These are phyloP conservation scores for Chlorella sp. DNA, from an alignment of 139 green algal genomes.

Conservation along the genomic window DNA sequence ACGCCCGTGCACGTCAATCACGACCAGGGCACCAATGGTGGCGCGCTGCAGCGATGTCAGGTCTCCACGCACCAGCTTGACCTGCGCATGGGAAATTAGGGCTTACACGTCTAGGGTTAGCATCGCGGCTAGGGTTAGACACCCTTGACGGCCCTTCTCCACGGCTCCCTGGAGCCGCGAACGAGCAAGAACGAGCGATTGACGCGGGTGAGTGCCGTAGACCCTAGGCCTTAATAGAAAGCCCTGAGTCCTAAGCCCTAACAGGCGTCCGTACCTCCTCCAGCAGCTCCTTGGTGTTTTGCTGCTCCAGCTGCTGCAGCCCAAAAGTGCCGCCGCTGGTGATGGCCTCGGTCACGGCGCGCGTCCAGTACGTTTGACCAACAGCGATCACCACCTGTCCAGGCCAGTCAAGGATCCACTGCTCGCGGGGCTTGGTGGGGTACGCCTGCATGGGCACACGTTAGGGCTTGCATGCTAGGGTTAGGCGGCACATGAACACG, in stretches of 20 bases:
- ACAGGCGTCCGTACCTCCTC: conserved; percentile 29
- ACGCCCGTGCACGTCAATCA: conserved; percentile 57
- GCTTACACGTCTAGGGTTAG: no score
- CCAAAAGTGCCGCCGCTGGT: conserved; percentile 10
- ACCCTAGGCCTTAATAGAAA: no score
- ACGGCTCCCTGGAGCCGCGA: no score
- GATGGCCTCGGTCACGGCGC: conserved; percentile 26
- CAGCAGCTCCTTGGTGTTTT: conserved; percentile 35
- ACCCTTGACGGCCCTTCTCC: no score
- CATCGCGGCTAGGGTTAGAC: no score
- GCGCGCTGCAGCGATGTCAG: conserved; percentile 39
- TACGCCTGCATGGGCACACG: conserved; percentile 23
- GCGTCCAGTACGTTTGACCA: conserved; percentile 42
- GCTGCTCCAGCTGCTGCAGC: conserved; percentile 20
- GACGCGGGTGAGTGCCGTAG: no score
- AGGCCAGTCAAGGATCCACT: conserved; percentile 49
- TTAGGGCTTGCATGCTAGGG: no score
- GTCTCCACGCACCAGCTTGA: conserved; percentile 53
- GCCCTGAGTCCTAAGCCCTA: no score
- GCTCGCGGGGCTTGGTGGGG: conserved; percentile 12
- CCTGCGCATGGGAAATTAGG: background rate
- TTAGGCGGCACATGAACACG: no score
- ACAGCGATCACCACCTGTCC: conserved; percentile 45
- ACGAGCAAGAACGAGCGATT: no score
- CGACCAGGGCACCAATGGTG: conserved; percentile 54